Conservation (phyloP, 2,329 filamentous ascomycete species). For the Penicillium sp. region DNA sequence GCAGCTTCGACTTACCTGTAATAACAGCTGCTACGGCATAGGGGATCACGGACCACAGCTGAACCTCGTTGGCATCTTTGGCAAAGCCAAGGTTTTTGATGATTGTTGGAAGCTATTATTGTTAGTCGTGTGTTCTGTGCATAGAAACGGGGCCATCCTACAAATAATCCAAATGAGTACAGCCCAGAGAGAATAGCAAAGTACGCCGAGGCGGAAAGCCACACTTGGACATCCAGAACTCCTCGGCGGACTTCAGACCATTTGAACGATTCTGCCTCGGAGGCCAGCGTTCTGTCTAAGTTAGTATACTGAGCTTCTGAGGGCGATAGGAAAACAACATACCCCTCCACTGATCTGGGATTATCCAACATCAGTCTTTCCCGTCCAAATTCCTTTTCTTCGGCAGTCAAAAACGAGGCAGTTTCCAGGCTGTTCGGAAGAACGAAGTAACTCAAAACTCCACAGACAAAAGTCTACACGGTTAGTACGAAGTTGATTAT, state of each 20-base stretch:
- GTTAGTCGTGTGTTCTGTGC: not conserved
- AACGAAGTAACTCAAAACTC: slow-evolving; percentile 52
- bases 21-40: slow-evolving; percentile 62
- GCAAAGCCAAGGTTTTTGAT: slow-evolving; percentile 59
- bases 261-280: slow-evolving; percentile 51
- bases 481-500: not conserved
- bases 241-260: slow-evolving; percentile 67
- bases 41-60: slow-evolving; percentile 65
- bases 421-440: slow-evolving; percentile 59
- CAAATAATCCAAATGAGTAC: slow-evolving; percentile 66
- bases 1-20: slow-evolving; percentile 44
- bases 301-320: not conserved
- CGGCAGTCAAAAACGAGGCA: slow-evolving; percentile 54
- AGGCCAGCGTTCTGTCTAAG: slow-evolving; percentile 20
- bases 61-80: slow-evolving; percentile 57
- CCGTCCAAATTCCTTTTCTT: slow-evolving; percentile 55
- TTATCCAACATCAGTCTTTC: slow-evolving; percentile 47
- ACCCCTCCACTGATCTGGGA: slow-evolving; percentile 28
- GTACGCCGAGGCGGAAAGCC: slow-evolving; percentile 64
- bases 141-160: slow-evolving; percentile 32
- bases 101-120: slow-evolving; percentile 60
- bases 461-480: slow-evolving; percentile 56
- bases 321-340: slow-evolving; percentile 10
- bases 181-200: slow-evolving; percentile 60
- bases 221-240: slow-evolving; percentile 61